Evolutionary conservation across 2,329 filamentous ascomycete species (phyloP).

Genomic region (Ophidiomyces ophidiicola): DNA sequence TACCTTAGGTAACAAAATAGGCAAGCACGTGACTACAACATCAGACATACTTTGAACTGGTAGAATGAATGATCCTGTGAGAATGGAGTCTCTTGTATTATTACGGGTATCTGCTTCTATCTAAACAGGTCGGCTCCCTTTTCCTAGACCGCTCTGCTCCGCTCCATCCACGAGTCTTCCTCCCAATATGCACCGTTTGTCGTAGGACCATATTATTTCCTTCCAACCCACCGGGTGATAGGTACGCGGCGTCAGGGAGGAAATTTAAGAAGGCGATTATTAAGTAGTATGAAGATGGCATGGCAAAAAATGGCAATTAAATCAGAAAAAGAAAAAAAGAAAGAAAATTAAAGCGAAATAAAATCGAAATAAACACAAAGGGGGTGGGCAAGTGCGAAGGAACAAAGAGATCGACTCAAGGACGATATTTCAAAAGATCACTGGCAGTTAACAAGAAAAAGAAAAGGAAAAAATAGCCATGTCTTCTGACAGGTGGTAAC

Average conservation of each 20-base stretch:
- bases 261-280: conserved; percentile 1
- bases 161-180: conserved; percentile 4
- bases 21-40: conserved; percentile 4
- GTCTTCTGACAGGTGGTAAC: conserved; percentile 1
- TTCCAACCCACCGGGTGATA: conserved; percentile 4
- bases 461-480: conserved; percentile 1
- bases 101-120: conserved; percentile 11
- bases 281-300: conserved; percentile 6
- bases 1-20: too few species aligned
- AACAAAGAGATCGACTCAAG: background rate
- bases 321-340: background rate
- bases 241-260: background rate
- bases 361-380: background rate
- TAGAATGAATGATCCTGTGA: too few species aligned
- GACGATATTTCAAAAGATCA: background rate
- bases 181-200: conserved; percentile 11
- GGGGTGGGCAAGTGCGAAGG: background rate
- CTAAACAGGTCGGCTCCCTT: conserved; percentile 15
- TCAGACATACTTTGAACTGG: conserved; percentile 5
- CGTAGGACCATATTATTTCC: conserved; percentile 7
- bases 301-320: conserved; percentile 4
- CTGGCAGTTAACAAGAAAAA: background rate
- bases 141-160: conserved; percentile 17
- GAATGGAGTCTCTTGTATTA: conserved; percentile 7
- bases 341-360: background rate